Evolutionary conservation across 305 asterid genomes (phyloP).

Genomic region (Lippia alba): DNA sequence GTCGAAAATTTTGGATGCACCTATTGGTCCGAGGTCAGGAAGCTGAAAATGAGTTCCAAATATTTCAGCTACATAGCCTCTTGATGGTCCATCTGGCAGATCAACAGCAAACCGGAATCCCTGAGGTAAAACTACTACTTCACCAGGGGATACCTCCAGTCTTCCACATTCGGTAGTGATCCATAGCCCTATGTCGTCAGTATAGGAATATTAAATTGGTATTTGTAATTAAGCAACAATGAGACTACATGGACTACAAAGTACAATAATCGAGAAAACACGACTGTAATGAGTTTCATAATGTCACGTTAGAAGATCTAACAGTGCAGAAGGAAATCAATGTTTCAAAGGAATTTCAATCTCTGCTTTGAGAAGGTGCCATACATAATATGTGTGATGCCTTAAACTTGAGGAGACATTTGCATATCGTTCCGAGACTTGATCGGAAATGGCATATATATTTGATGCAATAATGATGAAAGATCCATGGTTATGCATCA

Average conservation of each 20-base stretch:
- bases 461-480: constrained; percentile 20
- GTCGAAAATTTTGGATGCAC: constrained; percentile 47
- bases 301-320: constrained; percentile 12
- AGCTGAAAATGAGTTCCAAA: constrained; percentile 97
- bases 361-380: constrained; percentile 7
- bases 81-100: constrained; percentile 90
- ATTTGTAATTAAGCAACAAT: background rate
- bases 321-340: background rate
- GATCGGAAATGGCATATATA: constrained; percentile 18
- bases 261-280: background rate
- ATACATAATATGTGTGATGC: constrained; percentile 6
- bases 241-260: background rate
- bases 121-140: constrained; percentile 81
- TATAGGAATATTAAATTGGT: constrained; percentile 18
- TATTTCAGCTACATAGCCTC: constrained; percentile 90
- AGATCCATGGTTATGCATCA: constrained; percentile 32
- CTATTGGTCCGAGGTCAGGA: constrained; percentile 98
- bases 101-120: constrained; percentile 83
- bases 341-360: background rate
- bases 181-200: constrained; percentile 69
- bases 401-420: background rate
- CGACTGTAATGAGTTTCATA: constrained; percentile 10
- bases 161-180: constrained; percentile 94
- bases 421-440: constrained; percentile 5
- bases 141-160: constrained; percentile 82